These are phyloP conservation scores for Metschnikowia santaceciliae DNA, from an alignment of 805 yeast genomes.

Conservation along the genomic window DNA sequence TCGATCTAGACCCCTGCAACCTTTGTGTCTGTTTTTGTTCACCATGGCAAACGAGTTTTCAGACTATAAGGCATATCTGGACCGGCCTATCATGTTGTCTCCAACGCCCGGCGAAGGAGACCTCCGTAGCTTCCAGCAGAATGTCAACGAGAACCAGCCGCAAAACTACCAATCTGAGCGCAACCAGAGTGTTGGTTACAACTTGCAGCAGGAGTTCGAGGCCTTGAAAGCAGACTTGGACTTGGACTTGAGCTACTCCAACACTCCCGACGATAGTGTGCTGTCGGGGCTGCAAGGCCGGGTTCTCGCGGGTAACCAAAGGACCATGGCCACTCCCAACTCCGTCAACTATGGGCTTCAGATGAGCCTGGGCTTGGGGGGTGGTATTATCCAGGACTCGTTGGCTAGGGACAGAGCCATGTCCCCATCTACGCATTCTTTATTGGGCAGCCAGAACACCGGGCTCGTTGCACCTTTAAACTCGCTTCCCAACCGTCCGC, in stretches of 20 bases:
- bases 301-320: conserved; percentile 11
- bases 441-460: conserved; percentile 23
- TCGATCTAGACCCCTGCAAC: background rate
- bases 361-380: conserved; percentile 1
- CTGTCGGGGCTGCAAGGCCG: conserved; percentile 1
- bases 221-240: conserved; percentile 45
- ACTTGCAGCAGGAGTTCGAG: conserved; percentile 45
- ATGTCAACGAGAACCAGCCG: conserved; percentile 3
- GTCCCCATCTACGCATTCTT: conserved; percentile 22
- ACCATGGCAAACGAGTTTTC: conserved; percentile 10
- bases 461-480: conserved; percentile 28
- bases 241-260: conserved; percentile 33
- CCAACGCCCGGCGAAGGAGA: conserved; percentile 37
- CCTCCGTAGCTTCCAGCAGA: conserved; percentile 4
- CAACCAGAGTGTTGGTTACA: conserved; percentile 43
- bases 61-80: conserved; percentile 16
- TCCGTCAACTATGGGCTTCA: conserved; percentile 8
- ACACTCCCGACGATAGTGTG: conserved; percentile 2
- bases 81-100: conserved; percentile 38
- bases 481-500: conserved; percentile 38
- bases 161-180: conserved; percentile 18
- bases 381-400: conserved; percentile 5
- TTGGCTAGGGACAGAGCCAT: conserved; percentile 21
- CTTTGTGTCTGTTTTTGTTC: background rate
- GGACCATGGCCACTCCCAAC: conserved; percentile 18